Conservation (phyloP, 2,329 filamentous ascomycete genomes). For the Fonsecaea pedrosoi region DNA sequence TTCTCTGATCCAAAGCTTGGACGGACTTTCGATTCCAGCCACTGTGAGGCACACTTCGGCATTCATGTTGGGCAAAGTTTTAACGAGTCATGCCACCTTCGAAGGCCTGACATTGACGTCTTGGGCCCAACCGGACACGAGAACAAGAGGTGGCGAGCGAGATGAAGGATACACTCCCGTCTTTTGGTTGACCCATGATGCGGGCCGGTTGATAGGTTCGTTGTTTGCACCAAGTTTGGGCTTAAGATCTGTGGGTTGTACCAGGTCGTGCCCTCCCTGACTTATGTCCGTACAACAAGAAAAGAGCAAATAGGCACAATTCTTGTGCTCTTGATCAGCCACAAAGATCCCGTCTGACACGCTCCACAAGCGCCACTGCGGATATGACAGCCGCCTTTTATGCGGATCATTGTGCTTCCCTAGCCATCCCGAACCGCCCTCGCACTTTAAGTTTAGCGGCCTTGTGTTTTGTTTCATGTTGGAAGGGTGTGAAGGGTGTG, state of each 20-base stretch:
- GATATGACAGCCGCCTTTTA: slow-evolving; percentile 15
- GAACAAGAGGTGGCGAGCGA: not conserved
- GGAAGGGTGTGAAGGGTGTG: not conserved
- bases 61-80: not conserved
- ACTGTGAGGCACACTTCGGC: not conserved
- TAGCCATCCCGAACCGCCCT: not conserved
- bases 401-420: not conserved
- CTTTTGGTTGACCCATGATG: not conserved
- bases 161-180: not conserved
- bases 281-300: not conserved
- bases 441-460: not conserved
- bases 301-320: not conserved
- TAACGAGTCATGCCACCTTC: slow-evolving; percentile 2
- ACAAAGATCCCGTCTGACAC: not conserved
- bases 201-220: not conserved
- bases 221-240: not conserved
- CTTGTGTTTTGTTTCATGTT: not conserved
- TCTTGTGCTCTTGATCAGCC: not conserved
- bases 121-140: not conserved
- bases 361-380: slow-evolving; percentile 12
- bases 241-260: too few relatives aligned
- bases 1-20: not conserved
- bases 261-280: not conserved
- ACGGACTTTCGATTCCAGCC: slow-evolving; percentile 3
- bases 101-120: not conserved